A percentile compares a stretch with the other conserved stretches of the same genome.
These are phyloP conservation scores for Heliosperma pusillum DNA, from an alignment of 148 eudicot species.

Conservation along the genomic window DNA sequence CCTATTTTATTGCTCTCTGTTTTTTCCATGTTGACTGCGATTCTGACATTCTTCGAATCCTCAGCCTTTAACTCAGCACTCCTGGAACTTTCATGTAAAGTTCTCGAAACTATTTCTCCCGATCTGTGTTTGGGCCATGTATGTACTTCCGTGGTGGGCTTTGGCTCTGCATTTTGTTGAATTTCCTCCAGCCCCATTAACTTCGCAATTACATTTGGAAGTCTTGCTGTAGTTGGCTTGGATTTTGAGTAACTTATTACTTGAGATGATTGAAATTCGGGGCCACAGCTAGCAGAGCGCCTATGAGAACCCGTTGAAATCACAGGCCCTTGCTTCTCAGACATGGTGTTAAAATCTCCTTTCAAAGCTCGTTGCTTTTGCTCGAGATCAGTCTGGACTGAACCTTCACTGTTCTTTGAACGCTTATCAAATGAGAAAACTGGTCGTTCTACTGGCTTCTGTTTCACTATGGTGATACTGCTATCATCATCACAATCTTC, in stretches of 20 bases:
- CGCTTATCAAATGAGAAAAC: constrained; percentile 81
- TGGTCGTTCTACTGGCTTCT: constrained; percentile 56
- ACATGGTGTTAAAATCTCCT: background rate
- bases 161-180: constrained; percentile 35
- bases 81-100: constrained; percentile 19
- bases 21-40: constrained; percentile 22
- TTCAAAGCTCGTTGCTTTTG: background rate
- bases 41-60: constrained; percentile 13
- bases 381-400: constrained; percentile 17
- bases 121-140: constrained; percentile 28
- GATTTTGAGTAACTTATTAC: constrained; percentile 28
- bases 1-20: constrained; percentile 27
- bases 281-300: constrained; percentile 46
- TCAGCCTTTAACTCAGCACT: constrained; percentile 23
- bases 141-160: constrained; percentile 21
- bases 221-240: constrained; percentile 40
- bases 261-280: constrained; percentile 29
- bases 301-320: constrained; percentile 28
- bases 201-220: constrained; percentile 81
- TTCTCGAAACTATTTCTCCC: constrained; percentile 26
- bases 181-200: constrained; percentile 85
- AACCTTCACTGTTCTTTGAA: constrained; percentile 31
- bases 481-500: constrained; percentile 47
- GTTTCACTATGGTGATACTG: constrained; percentile 24
- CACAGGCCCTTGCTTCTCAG: constrained; percentile 24